phyloP scores from a whole-genome alignment of 2,329 filamentous ascomycete species.

The Fonsecaea erecta region DNA sequence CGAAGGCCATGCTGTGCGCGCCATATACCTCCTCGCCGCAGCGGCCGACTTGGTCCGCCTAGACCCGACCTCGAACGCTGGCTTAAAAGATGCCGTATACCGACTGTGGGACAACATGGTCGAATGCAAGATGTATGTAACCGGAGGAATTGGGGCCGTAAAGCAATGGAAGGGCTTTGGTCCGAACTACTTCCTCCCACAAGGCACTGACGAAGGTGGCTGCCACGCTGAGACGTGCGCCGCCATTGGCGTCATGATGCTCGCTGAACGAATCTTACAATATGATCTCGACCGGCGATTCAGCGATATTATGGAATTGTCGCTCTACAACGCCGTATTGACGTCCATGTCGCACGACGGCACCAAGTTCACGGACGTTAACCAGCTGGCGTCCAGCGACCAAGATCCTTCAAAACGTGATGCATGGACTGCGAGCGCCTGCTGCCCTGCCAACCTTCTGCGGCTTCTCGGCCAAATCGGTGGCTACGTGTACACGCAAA shows the following conservation, averaged over 20 bases:
- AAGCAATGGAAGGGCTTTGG: constrained; percentile 67
- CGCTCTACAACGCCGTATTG: constrained; percentile 65
- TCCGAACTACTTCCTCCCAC: constrained; percentile 62
- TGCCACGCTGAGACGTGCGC: constrained; percentile 68
- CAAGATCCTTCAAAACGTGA: constrained; percentile 55
- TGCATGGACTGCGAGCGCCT: constrained; percentile 65
- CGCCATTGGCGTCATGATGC: constrained; percentile 64
- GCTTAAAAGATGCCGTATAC: constrained; percentile 49
- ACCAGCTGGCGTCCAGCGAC: constrained; percentile 63
- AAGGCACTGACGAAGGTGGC: constrained; percentile 64
- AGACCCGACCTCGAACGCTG: constrained; percentile 35
- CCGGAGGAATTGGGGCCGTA: constrained; percentile 63
- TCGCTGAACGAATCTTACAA: constrained; percentile 61
- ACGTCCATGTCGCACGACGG: constrained; percentile 63
- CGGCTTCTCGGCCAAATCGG: constrained; percentile 61
- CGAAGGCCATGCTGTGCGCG: constrained; percentile 65
- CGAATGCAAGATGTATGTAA: constrained; percentile 65
- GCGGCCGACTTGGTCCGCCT: constrained; percentile 58
- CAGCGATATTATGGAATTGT: constrained; percentile 65
- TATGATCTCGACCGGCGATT: constrained; percentile 59
- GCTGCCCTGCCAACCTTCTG: constrained; percentile 65
- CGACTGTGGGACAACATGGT: constrained; percentile 66
- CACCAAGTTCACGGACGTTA: constrained; percentile 64
- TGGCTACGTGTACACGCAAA: constrained; percentile 63
- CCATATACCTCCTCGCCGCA: constrained; percentile 64